Evolutionary conservation across 129 eudicot species (phyloP), one percentile per base, ranked within the genome.

Genomic region (sunflower (Helianthus annuus)): DNA sequence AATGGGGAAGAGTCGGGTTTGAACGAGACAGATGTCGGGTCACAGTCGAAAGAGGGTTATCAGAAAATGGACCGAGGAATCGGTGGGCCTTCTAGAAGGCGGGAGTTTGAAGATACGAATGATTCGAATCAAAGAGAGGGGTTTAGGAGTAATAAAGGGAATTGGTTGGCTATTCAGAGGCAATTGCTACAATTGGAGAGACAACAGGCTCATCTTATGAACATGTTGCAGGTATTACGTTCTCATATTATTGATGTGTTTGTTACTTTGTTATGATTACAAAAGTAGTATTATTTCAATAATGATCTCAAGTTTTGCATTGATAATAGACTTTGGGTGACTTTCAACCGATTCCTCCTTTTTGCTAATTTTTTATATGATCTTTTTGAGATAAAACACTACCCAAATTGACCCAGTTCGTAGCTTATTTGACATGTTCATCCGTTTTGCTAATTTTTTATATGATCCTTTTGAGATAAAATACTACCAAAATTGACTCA

Each of bases 81-180:
- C 7, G 72, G 77, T 40, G 73, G 79, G 61, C 61, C 70, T 19
- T 74, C 77, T 68, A 87, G 85, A 79, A 83, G 87, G 62, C 82
- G 82, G 51, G 91, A 90, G 36, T 71, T 54, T 46, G 95, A 83
- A 62, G 92, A 88, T 59, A 64, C 48, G 80, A 66, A 72, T 74
- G 88, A 87, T 55, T 29, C 51, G 53, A 78, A 66, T 77, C 87
- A 83, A 66, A 79, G 83, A 64, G 82, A 78, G 65, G 92, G 92
- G 16, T 80, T 71, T 66, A 74, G 81, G 77, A 86, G 78, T 48
- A 84, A 85, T 64, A 94, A 88, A 86, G 82, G 92, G 57, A 94
- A 90, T 74, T 94, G 97, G 99, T 70, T 88, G 81, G 89, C 97
- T 78, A 94, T 94, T 54, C 99, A 94, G 82, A 83, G 96, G 79